Base-by-base conservation (phyloP, 495 filamentous ascomycete species). In the Pseudomonodictys pantanalensis region DNA sequence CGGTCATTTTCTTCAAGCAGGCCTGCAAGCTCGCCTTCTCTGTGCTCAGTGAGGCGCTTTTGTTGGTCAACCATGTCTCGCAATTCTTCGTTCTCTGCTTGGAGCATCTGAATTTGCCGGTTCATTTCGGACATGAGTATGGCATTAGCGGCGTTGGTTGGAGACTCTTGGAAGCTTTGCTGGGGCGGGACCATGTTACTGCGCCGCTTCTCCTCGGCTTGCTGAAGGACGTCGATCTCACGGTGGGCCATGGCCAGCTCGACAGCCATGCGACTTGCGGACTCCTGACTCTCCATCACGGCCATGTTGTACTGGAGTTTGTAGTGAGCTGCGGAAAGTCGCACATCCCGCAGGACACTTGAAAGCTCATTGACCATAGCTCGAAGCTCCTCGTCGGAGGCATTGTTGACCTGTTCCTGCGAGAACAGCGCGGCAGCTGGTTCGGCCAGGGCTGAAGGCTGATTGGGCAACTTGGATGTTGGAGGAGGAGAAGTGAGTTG, bases 221-320 rank as follows among this genome's bases (percentile, higher is more conserved):
- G 81, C 61, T 91, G 88, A 20, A 98, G 75, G 9, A 92, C 89
- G 58, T 96, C 87, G 6, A 96, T 88, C 71, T 98, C 95, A 29
- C 88, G 81, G 54, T 87, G 85, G n/a, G 87, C 88, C 76, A 97
- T 90, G 46, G 95, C 88, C 56, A 95, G 89, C 73, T 98, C 93
- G 10, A 97, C 93, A 32, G 85, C 88, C 56, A 92, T 90, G 33
- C 91, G 83, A 71, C 95, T 92, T 3, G 88, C 80, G 23, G 91
- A 87, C 71, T 96, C 92, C 26, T 86, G 82, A 39, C 88, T 92
- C 66, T 95, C 89, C 49, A 97, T 89, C 47, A 79, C 85, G 22
- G 96, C 81, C 59, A 98, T 79, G 65, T 85, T 90, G 68, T 93
- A 90, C 69, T 97, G 92, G 45, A 98, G 75, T 68, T 93, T 95